Evolutionary conservation across 305 asterid species (phyloP), one percentile per base, ranked within the genome.

Genomic region (Fraxinus baroniana): DNA sequence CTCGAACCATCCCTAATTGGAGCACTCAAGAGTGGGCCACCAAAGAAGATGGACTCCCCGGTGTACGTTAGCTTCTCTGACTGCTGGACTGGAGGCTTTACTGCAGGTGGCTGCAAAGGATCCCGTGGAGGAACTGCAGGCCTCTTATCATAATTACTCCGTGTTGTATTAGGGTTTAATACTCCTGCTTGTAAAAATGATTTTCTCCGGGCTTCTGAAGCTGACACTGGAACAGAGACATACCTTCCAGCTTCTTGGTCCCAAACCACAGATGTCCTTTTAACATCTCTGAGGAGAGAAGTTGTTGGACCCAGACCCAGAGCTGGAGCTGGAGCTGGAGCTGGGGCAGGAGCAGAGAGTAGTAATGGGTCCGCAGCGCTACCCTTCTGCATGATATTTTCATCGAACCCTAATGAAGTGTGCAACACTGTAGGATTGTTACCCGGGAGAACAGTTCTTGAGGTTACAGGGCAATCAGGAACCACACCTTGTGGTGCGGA

Each of bases 241-340:
- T 96, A 96, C 83, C 99, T 86, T 44, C 99, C 99, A 18, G 98
- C 98, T 91, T 94, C 97, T 88, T 93, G 98, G 89, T 96, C 98
- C 98, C 98, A 96, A 79, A 92, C 95, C 13, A 96, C 98, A 20
- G 98, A 96, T 18, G 98, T 91, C 83, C 98, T 89, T 83, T 92
- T 94, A 39, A 94, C 88, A 26, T 96, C 99, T 83, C 97, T 85
- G 35, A 91, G 87, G 74, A 95, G 86, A 73, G 97, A 85, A 64
- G 92, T 82, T 13, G 93, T 73, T 13, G 85, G 91, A n/a, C 76
- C 41, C 4, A n/a, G 10, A 6, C 41, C 75, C 2, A 30, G 72
- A 24, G 7, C 73, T 0, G 2, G 74, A 5, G 35, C 35, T 52
- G 89, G 87, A 17, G 78, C 83, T 0, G 36, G 74, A 1, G 33